Conservation (phyloP, 495 filamentous ascomycete genomes). For the Lichina pygmaea region DNA sequence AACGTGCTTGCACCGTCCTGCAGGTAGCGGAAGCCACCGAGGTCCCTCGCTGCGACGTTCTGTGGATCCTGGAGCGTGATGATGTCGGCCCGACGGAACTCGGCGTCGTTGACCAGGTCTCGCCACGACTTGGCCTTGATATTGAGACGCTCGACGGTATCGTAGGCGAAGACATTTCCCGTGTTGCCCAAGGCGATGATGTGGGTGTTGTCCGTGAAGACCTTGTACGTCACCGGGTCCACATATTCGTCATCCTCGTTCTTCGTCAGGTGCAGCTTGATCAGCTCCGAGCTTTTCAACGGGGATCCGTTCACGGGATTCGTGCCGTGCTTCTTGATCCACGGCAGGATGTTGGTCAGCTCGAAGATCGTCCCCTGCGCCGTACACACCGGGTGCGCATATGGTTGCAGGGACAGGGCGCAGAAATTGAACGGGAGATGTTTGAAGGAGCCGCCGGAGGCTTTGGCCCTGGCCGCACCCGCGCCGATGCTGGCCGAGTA, state of each 20-base stretch:
- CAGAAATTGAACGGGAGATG: conserved; percentile 96
- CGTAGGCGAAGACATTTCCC: conserved; percentile 87
- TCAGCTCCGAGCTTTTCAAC: conserved; percentile 54
- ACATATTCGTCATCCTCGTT: conserved; percentile 86
- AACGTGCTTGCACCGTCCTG: conserved; percentile 52
- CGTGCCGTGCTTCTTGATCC: conserved; percentile 78
- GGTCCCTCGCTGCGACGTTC: conserved; percentile 57
- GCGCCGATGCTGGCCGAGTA: conserved; percentile 52
- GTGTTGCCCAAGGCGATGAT: conserved; percentile 72
- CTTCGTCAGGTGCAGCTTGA: conserved; percentile 74
- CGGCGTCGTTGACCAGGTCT: conserved; percentile 67
- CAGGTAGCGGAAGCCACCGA: conserved; percentile 73
- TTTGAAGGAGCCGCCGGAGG: conserved; percentile 38
- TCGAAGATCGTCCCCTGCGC: conserved; percentile 58
- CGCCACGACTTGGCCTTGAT: conserved; percentile 94
- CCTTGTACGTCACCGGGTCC: conserved; percentile 91
- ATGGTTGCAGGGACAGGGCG: conserved; percentile 81
- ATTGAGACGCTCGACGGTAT: conserved; percentile 84
- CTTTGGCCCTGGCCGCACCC: conserved; percentile 25
- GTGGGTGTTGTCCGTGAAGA: conserved; percentile 93
- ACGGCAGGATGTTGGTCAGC: conserved; percentile 61
- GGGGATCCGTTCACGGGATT: conserved; percentile 70
- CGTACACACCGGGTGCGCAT: conserved; percentile 65
- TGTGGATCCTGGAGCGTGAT: conserved; percentile 94
- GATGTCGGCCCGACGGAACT: conserved; percentile 78